A percentile compares a stretch with the other conserved stretches of the same genome.
Evolutionary conservation across 1,139 yeast genomes (phyloP).

Genomic region (Pichia norvegensis): DNA sequence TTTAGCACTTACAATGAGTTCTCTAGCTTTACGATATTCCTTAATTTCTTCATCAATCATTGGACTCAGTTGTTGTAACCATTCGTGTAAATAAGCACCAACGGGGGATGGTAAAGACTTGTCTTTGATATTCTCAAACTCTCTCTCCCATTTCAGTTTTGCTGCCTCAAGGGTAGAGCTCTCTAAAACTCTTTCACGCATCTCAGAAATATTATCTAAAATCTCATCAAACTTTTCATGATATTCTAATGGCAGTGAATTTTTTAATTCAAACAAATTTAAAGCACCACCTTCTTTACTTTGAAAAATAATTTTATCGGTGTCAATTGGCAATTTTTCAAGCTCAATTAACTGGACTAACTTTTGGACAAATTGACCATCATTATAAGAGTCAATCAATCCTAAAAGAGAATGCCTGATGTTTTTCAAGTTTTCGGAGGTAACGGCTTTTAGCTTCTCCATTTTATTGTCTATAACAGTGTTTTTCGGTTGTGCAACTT

Average conservation of each 20-base stretch:
- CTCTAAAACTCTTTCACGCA: constrained; percentile 72
- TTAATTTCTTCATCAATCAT: constrained; percentile 57
- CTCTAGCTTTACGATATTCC: constrained; percentile 36
- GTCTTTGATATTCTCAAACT: constrained; percentile 59
- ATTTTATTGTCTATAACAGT: constrained; percentile 44
- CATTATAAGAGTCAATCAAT: constrained; percentile 31
- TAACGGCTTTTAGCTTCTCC: constrained; percentile 54
- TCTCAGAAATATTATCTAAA: constrained; percentile 60
- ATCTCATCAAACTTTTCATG: constrained; percentile 51
- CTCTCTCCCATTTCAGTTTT: constrained; percentile 79
- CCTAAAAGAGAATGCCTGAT: constrained; percentile 76
- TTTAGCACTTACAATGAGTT: constrained; percentile 19
- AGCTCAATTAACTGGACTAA: constrained; percentile 19
- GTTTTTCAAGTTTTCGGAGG: constrained; percentile 71
- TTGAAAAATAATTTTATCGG: constrained; percentile 24
- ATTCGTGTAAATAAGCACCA: constrained; percentile 70
- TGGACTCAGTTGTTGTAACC: constrained; percentile 66
- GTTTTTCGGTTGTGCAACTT: constrained; percentile 10
- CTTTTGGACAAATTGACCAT: constrained; percentile 21
- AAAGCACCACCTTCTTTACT: constrained; percentile 29
- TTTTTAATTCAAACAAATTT: constrained; percentile 62
- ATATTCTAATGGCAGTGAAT: constrained; percentile 44
- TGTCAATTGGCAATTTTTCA: constrained; percentile 30
- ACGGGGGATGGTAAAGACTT: constrained; percentile 47
- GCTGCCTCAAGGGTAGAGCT: constrained; percentile 80